Conservation (phyloP, 306 rosid species). For the Crotalaria pallida region DNA sequence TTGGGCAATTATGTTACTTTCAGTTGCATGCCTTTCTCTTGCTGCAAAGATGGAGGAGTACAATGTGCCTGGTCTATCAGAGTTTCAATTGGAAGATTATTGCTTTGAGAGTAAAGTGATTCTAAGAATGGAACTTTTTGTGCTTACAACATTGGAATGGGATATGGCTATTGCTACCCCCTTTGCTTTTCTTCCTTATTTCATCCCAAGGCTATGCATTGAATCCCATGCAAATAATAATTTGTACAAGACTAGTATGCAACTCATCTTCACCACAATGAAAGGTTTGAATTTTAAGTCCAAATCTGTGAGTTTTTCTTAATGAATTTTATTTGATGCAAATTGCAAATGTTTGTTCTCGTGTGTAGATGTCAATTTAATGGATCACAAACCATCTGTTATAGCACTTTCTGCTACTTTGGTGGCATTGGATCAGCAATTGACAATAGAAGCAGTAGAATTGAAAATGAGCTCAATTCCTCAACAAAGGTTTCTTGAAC, state of each 20-base stretch:
- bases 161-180: constrained; percentile 57
- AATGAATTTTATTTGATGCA: not conserved
- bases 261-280: constrained; percentile 43
- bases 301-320: not conserved
- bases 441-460: constrained; percentile 46
- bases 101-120: constrained; percentile 42
- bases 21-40: constrained; percentile 66
- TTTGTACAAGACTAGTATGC: constrained; percentile 30
- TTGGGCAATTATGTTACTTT: constrained; percentile 62
- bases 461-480: constrained; percentile 53
- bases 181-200: constrained; percentile 59
- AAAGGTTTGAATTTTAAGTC: constrained; percentile 40
- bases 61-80: constrained; percentile 46
- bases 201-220: constrained; percentile 41
- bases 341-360: not conserved
- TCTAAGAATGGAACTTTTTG: constrained; percentile 74
- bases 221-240: constrained; percentile 35
- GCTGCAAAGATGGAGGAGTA: constrained; percentile 86
- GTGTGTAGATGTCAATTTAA: constrained; percentile 53
- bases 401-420: constrained; percentile 73
- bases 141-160: constrained; percentile 71
- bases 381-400: constrained; percentile 62
- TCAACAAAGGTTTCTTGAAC: constrained; percentile 32
- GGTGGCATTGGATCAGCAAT: constrained; percentile 45
- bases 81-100: constrained; percentile 45